Evolutionary conservation across 2,329 filamentous ascomycete genomes (phyloP).

Genomic region (Aschersonia sp.): DNA sequence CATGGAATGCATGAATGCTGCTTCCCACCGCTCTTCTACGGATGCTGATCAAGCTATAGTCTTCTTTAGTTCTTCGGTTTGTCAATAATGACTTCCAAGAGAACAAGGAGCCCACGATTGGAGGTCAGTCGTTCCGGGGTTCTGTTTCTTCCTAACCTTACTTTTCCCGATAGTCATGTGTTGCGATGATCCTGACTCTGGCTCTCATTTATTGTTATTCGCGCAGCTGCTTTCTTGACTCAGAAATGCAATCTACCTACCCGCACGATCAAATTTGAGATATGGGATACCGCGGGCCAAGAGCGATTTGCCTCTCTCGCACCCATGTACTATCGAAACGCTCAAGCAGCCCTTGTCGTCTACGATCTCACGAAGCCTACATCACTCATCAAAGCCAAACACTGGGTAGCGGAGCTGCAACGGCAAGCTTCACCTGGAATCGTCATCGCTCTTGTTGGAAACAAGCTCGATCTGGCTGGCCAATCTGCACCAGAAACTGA

Average conservation of each 20-base stretch:
- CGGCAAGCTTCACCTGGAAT: conserved; percentile 92
- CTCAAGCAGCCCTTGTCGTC: conserved; percentile 90
- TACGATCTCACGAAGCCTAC: conserved; percentile 97
- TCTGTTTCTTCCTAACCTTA: background rate
- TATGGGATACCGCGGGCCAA: conserved; percentile 97
- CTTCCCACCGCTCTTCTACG: background rate
- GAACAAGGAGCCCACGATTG: conserved; percentile 98
- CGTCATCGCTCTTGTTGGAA: conserved; percentile 91
- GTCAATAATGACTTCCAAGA: conserved; percentile 99
- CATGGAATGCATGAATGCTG: background rate
- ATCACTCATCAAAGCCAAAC: conserved; percentile 89
- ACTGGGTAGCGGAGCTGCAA: conserved; percentile 97
- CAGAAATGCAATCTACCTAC: conserved; percentile 96
- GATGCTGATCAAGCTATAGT: conserved; percentile 37
- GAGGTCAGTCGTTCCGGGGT: conserved; percentile 47
- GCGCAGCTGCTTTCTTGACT: conserved; percentile 81
- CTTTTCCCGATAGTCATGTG: background rate
- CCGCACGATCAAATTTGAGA: conserved; percentile 84
- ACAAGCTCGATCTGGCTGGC: conserved; percentile 82
- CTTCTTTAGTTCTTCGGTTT: conserved; percentile 91
- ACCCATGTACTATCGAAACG: conserved; percentile 99
- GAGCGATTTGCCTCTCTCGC: conserved; percentile 93
- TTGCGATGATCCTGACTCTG: background rate
- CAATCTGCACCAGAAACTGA: conserved; percentile 33
- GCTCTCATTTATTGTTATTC: background rate